A percentile compares a stretch with the other conserved stretches of the same genome.
Evolutionary conservation across 169 alveolate genomes (phyloP).

Genomic region (Plasmodium falciparum): DNA sequence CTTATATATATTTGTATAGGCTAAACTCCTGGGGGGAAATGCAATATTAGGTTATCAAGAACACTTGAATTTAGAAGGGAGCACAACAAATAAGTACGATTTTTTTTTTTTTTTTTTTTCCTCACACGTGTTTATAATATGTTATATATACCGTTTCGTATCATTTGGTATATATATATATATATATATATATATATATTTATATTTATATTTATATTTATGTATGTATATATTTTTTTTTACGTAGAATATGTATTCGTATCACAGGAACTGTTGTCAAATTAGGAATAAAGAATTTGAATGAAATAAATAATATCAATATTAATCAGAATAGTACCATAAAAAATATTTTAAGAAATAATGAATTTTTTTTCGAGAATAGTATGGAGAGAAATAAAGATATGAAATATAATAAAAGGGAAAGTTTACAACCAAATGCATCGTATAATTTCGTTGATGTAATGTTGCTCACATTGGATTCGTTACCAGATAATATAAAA

Average conservation of each 20-base stretch:
- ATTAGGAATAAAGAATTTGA: constrained; percentile 30
- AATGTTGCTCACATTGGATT: constrained; percentile 50
- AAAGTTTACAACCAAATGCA: constrained; percentile 20
- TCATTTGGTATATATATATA: too few relatives aligned
- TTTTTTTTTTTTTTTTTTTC: not conserved
- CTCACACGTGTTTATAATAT: not conserved
- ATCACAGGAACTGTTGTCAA: constrained; percentile 77
- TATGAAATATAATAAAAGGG: constrained; percentile 24
- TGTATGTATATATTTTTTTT: not conserved
- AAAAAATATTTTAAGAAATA: constrained; percentile 57
- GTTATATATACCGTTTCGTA: too few relatives aligned
- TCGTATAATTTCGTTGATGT: constrained; percentile 67
- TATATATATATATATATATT: too few relatives aligned
- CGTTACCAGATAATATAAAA: constrained; percentile 44
- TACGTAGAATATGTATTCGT: constrained; percentile 70
- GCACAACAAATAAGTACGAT: constrained; percentile 70
- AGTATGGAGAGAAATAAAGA: constrained; percentile 44
- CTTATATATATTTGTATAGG: constrained; percentile 10
- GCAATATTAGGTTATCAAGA: constrained; percentile 77
- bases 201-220: too few relatives aligned
- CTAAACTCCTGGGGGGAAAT: constrained; percentile 73
- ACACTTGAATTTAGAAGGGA: constrained; percentile 74
- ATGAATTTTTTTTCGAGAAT: constrained; percentile 28
- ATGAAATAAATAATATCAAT: constrained; percentile 22
- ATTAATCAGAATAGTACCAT: constrained; percentile 23